Evolutionary conservation across 2,329 filamentous ascomycete species (phyloP).

Genomic region (Fusarium acutatum): DNA sequence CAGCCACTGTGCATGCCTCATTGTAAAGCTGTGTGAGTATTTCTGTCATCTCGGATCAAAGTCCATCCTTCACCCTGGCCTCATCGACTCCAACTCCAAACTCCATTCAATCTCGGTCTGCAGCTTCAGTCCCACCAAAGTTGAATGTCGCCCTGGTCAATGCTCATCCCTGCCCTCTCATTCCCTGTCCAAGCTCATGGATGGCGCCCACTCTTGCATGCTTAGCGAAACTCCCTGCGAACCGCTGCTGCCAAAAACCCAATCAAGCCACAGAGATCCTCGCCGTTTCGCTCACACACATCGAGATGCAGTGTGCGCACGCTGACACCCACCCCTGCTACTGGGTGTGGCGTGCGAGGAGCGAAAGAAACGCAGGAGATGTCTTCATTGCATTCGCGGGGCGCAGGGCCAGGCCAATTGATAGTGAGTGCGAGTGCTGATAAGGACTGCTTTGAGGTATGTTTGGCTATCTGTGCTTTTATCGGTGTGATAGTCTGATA

Average conservation of each 20-base stretch:
- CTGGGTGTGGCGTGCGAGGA: conserved; percentile 23
- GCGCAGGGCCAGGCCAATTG: conserved; percentile 12
- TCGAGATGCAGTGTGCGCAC: conserved; percentile 14
- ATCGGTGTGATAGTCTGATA: background rate
- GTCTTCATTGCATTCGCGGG: conserved; percentile 23
- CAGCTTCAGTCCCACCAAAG: conserved; percentile 16
- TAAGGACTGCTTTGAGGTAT: conserved; percentile 31
- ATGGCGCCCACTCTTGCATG: background rate
- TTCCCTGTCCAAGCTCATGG: conserved; percentile 10
- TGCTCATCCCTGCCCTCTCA: conserved; percentile 4
- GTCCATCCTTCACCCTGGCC: background rate
- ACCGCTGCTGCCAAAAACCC: conserved; percentile 2
- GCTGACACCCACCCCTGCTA: background rate
- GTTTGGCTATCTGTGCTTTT: conserved; percentile 1
- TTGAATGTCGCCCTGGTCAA: conserved; percentile 8
- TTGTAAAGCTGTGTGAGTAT: accelerated
- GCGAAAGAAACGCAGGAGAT: conserved; percentile 27
- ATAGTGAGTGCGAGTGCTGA: conserved; percentile 25
- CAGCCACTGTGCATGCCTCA: accelerated
- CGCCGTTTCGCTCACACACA: conserved; percentile 27
- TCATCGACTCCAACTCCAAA: conserved; percentile 2
- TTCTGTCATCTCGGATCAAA: accelerated
- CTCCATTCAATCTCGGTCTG: conserved; percentile 36
- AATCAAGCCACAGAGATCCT: conserved; percentile 11
- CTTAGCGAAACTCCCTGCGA: conserved; percentile 21